Evolutionary conservation across 805 yeast genomes (phyloP).

Genomic region (Yarrowia sp.): DNA sequence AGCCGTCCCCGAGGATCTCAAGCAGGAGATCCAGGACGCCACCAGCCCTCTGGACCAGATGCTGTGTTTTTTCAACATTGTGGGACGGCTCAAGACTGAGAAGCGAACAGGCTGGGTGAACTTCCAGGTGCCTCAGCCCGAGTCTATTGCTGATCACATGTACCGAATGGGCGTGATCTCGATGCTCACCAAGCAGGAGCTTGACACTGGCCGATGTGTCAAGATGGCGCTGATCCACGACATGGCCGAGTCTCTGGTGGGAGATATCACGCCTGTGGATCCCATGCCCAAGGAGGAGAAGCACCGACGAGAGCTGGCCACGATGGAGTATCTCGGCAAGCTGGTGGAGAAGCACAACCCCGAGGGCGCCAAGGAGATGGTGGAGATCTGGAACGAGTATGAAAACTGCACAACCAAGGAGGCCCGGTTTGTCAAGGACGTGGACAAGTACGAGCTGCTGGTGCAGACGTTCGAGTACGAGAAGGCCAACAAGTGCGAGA

Average conservation of each 20-base stretch:
- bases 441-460: constrained; percentile 86
- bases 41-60: not conserved
- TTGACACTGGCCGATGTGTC: constrained; percentile 55
- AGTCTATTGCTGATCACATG: constrained; percentile 92
- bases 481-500: constrained; percentile 54
- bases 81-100: constrained; percentile 70
- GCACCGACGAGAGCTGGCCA: constrained; percentile 71
- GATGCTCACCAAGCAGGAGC: constrained; percentile 52
- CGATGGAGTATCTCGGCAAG: constrained; percentile 64
- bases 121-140: constrained; percentile 51
- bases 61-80: constrained; percentile 55
- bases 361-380: constrained; percentile 61
- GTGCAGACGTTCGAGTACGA: constrained; percentile 60
- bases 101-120: constrained; percentile 95
- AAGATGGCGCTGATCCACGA: constrained; percentile 90
- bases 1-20: constrained; percentile 5
- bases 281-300: constrained; percentile 73
- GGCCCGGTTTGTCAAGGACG: constrained; percentile 87
- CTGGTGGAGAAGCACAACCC: constrained; percentile 65
- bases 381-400: constrained; percentile 81
- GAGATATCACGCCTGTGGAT: constrained; percentile 89
- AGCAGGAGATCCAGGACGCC: constrained; percentile 7
- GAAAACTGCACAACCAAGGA: constrained; percentile 79
- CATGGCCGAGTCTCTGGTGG: constrained; percentile 90
- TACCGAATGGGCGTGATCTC: constrained; percentile 86